Evolutionary conservation across 345 rosid species (phyloP).

Genomic region (Gossypium herbaceum): DNA sequence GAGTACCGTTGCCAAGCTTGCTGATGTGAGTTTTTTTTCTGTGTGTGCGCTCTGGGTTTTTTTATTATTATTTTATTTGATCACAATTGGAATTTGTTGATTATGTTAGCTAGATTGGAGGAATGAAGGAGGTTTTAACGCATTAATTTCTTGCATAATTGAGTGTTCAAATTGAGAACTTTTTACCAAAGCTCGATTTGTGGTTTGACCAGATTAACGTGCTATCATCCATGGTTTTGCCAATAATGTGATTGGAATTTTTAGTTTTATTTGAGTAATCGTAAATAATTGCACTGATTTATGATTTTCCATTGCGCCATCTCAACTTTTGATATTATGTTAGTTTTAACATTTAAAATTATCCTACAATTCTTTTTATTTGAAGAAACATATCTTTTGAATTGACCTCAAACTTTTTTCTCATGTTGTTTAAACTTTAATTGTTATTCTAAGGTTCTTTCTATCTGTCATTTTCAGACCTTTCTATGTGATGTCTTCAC

Average conservation of each 20-base stretch:
- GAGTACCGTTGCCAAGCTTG: conserved; percentile 44
- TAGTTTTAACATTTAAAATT: no score
- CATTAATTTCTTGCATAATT: background rate
- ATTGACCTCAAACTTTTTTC: background rate
- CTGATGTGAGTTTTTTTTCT: conserved; percentile 37
- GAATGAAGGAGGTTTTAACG: background rate
- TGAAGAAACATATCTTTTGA: no score
- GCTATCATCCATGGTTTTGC: background rate
- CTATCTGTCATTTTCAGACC: background rate
- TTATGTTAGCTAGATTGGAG: background rate
- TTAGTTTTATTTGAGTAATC: background rate
- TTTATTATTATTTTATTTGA: background rate
- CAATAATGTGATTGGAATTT: background rate
- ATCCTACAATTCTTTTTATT: no score
- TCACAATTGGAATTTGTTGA: background rate
- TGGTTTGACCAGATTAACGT: background rate
- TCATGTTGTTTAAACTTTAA: background rate
- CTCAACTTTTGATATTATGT: no score
- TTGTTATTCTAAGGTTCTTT: background rate
- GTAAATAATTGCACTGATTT: background rate
- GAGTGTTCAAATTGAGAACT: background rate
- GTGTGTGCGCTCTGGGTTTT: background rate
- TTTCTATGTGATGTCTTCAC: background rate
- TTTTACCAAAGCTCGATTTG: background rate
- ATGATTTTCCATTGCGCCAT: no score